Conservation (phyloP, 495 filamentous ascomycete genomes). For the Endocarpon pusillum region DNA sequence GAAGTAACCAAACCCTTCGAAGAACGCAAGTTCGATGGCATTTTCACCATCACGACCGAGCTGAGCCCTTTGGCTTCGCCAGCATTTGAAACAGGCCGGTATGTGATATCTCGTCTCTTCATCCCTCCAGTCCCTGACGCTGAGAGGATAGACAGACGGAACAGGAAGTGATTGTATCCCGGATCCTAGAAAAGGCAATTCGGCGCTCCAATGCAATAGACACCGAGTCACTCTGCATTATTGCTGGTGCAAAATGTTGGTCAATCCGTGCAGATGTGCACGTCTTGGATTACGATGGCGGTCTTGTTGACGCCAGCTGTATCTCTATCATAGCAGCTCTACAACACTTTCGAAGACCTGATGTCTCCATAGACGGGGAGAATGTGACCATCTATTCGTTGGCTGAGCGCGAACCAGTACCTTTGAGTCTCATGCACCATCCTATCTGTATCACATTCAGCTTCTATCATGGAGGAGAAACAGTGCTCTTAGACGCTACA, state of each 20-base stretch:
- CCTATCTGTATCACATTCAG: constrained; percentile 78
- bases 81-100: constrained; percentile 72
- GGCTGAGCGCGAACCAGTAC: constrained; percentile 77
- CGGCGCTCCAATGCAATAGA: constrained; percentile 82
- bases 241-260: constrained; percentile 84
- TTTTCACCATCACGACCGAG: constrained; percentile 82
- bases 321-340: constrained; percentile 75
- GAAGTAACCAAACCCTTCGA: constrained; percentile 68
- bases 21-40: constrained; percentile 84
- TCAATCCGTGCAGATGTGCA: constrained; percentile 77
- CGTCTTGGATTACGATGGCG: constrained; percentile 75
- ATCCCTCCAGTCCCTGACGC: constrained; percentile 11
- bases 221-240: constrained; percentile 85
- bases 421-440: constrained; percentile 73
- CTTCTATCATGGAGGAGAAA: constrained; percentile 53
- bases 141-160: constrained; percentile 40
- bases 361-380: constrained; percentile 69
- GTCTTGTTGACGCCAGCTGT: constrained; percentile 69
- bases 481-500: constrained; percentile 59
- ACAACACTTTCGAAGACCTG: constrained; percentile 76
- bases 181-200: constrained; percentile 80
- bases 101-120: constrained; percentile 13
- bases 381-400: constrained; percentile 62
- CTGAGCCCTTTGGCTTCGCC: constrained; percentile 86
- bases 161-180: constrained; percentile 65